Percentiles rank a stretch among this genome's conserved stretches.
Conservation (phyloP, 1,284 basidiomycete species). For the Ustilago crameri region DNA sequence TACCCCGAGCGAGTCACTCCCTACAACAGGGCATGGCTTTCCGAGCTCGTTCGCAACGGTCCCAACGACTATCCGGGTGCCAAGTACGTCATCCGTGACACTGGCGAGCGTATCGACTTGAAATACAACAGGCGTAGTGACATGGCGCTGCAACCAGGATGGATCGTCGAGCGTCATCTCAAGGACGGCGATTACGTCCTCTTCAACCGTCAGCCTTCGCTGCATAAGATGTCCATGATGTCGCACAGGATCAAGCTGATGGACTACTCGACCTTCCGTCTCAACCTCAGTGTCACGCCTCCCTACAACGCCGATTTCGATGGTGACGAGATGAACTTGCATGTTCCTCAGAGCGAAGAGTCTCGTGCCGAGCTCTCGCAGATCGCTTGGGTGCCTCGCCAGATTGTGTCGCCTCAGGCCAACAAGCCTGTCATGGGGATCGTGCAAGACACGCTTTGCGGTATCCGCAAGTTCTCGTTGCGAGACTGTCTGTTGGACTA, state of each 20-base stretch:
- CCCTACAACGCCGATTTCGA: slow-evolving; percentile 77
- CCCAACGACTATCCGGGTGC: slow-evolving; percentile 96
- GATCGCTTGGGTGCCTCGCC: slow-evolving; percentile 98
- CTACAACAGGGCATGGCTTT: slow-evolving; percentile 94
- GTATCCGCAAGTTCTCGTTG: slow-evolving; percentile 95
- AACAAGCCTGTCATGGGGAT: slow-evolving; percentile 99
- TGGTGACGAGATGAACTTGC: slow-evolving; percentile 99
- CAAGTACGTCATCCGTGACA: slow-evolving; percentile 95
- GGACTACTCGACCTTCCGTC: slow-evolving; percentile 98
- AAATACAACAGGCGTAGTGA: slow-evolving; percentile 88
- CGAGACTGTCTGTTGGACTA: slow-evolving; percentile 74
- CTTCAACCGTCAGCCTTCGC: slow-evolving; percentile 97
- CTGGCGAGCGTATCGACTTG: slow-evolving; percentile 95
- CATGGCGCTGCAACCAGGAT: slow-evolving; percentile 95
- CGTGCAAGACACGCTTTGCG: slow-evolving; percentile 98
- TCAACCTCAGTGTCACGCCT: slow-evolving; percentile 86
- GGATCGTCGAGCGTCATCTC: slow-evolving; percentile 97
- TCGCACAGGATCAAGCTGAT: slow-evolving; percentile 96
- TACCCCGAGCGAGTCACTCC: slow-evolving; percentile 98
- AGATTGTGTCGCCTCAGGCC: slow-evolving; percentile 99
- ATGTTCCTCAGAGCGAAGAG: slow-evolving; percentile 95
- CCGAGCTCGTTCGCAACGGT: slow-evolving; percentile 95
- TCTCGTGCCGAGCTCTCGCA: slow-evolving; percentile 97
- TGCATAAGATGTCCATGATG: slow-evolving; percentile 99
- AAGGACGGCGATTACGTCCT: slow-evolving; percentile 91